Percentiles rank a stretch among this genome's conserved stretches.
Conservation (phyloP, 257 asterid species). For the Solanum virginianum region DNA sequence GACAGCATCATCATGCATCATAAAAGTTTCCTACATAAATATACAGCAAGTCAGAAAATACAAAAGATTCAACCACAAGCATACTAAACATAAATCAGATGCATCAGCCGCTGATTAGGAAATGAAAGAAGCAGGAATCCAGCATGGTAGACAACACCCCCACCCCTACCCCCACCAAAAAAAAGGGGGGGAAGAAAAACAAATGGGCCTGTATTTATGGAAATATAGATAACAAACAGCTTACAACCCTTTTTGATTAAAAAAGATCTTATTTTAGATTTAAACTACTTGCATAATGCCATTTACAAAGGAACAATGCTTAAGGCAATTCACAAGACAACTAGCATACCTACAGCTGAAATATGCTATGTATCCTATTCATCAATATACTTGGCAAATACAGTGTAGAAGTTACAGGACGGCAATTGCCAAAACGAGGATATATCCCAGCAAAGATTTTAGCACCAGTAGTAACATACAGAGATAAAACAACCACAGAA, state of each 20-base stretch:
- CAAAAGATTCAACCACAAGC: neutral
- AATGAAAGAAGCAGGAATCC: neutral
- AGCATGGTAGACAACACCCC: neutral
- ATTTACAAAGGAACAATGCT: neutral
- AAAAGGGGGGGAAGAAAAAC: neutral
- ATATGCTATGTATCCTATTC: neutral
- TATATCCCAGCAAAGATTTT: neutral
- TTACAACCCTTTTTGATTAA: neutral
- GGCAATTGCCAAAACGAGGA: neutral
- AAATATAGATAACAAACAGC: neutral
- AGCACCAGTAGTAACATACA: neutral
- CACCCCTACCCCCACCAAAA: neutral
- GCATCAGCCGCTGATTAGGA: neutral
- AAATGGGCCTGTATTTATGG: neutral
- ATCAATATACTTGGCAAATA: neutral
- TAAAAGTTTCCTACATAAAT: constrained; percentile 74
- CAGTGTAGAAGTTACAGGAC: neutral
- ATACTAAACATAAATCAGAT: neutral
- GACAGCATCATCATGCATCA: constrained; percentile 98
- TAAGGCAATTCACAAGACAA: neutral
- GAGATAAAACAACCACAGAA: neutral
- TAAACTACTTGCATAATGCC: neutral
- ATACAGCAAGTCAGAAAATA: constrained; percentile 5
- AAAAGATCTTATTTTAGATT: neutral
- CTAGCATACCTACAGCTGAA: neutral